Conservation (phyloP, 495 filamentous ascomycete genomes). For the Mytilinidion resinicola region DNA sequence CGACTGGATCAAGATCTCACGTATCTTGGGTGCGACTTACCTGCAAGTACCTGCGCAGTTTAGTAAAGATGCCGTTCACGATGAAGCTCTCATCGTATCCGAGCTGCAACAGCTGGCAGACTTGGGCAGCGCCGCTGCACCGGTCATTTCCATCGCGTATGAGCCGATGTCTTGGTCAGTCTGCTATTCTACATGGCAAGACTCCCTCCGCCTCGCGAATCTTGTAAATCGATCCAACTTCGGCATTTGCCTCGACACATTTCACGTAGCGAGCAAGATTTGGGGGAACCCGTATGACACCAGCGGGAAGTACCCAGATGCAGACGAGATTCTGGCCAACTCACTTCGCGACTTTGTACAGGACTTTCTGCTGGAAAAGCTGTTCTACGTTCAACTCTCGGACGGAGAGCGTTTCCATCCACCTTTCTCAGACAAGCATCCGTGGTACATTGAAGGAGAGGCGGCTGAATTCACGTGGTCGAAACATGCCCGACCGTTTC, state of each 20-base stretch:
- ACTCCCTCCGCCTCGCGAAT: background rate
- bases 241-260: background rate
- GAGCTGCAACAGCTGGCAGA: background rate
- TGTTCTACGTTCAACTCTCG: no score
- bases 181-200: background rate
- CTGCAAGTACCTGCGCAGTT: background rate
- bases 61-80: background rate
- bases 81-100: background rate
- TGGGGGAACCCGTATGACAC: no score
- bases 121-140: background rate
- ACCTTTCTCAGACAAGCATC: no score
- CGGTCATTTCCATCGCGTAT: background rate
- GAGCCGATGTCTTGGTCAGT: slow-evolving; percentile 1
- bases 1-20: background rate
- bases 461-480: background rate
- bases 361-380: no score
- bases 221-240: background rate
- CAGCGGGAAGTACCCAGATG: no score
- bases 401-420: no score
- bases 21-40: background rate
- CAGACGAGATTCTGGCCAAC: no score
- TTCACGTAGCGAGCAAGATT: no score
- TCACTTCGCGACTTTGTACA: no score
- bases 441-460: background rate
- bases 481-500: background rate